phyloP scores from a whole-genome alignment of 2,329 filamentous ascomycete genomes.

The Penicillium sp. region DNA sequence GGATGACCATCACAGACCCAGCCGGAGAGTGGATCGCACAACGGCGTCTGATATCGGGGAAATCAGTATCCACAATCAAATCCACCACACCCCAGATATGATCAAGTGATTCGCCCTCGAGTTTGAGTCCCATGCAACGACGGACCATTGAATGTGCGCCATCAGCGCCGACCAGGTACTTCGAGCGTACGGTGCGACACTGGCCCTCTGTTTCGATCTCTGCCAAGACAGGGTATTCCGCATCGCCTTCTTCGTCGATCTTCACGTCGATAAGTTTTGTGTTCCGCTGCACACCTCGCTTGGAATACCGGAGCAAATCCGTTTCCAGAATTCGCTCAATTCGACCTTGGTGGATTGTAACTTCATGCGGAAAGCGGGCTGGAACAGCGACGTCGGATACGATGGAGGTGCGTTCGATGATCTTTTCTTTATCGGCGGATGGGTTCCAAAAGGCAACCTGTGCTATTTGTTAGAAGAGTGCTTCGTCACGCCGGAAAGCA shows the following conservation, averaged over 20 bases:
- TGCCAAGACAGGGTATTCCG: conserved; percentile 37
- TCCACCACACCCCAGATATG: conserved; percentile 78
- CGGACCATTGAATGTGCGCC: conserved; percentile 68
- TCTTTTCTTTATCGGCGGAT: conserved; percentile 45
- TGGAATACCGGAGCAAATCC: conserved; percentile 63
- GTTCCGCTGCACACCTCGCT: conserved; percentile 59
- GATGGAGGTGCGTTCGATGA: conserved; percentile 63
- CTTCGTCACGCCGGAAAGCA: not conserved
- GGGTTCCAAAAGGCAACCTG: conserved; percentile 68
- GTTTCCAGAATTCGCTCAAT: conserved; percentile 70
- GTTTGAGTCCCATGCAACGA: conserved; percentile 49
- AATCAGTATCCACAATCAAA: conserved; percentile 69
- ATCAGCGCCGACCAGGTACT: conserved; percentile 71
- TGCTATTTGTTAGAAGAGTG: not conserved
- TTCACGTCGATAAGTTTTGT: conserved; percentile 65
- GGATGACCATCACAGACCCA: conserved; percentile 79
- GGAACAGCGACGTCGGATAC: conserved; percentile 59
- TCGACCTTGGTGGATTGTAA: conserved; percentile 68
- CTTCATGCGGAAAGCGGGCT: conserved; percentile 69
- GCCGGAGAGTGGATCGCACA: conserved; percentile 73
- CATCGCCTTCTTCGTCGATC: conserved; percentile 53
- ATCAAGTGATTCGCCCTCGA: conserved; percentile 68
- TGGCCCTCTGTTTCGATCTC: conserved; percentile 32
- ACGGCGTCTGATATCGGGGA: conserved; percentile 78
- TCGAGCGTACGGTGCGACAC: conserved; percentile 55